These are phyloP conservation scores for Lantana camara DNA, from an alignment of 257 asterid genomes.

Conservation along the genomic window DNA sequence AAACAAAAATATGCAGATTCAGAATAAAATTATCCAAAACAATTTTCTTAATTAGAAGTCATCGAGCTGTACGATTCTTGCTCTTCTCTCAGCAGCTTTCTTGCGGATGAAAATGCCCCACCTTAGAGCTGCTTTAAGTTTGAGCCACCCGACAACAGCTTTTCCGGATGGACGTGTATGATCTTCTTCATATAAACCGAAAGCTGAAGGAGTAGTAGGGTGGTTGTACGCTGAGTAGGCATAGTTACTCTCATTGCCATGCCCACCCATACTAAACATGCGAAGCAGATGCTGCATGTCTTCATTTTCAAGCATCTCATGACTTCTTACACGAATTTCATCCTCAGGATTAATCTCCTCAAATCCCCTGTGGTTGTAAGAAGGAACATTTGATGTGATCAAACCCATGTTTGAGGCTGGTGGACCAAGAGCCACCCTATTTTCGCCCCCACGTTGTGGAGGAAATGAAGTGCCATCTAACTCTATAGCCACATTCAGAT, in stretches of 20 bases:
- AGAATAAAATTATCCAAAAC: too few relatives aligned
- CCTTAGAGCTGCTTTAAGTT: slow-evolving; percentile 93
- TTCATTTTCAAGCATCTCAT: slow-evolving; percentile 90
- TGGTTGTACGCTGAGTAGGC: slow-evolving; percentile 55
- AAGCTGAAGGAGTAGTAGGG: slow-evolving; percentile 56
- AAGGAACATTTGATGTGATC: slow-evolving; percentile 54
- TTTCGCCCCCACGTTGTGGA: slow-evolving; percentile 45
- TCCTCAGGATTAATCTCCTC: slow-evolving; percentile 69
- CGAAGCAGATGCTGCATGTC: slow-evolving; percentile 95
- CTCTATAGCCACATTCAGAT: slow-evolving; percentile 49
- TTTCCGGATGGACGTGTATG: slow-evolving; percentile 86
- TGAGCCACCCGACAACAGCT: slow-evolving; percentile 98
- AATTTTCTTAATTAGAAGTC: slow-evolving; percentile 56
- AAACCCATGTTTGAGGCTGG: slow-evolving; percentile 57
- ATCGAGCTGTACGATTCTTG: slow-evolving; percentile 80
- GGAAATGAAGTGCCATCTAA: slow-evolving; percentile 50
- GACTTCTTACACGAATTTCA: slow-evolving; percentile 84
- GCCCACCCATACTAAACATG: slow-evolving; percentile 71
- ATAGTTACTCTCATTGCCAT: slow-evolving; percentile 52
- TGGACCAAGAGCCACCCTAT: slow-evolving; percentile 63
- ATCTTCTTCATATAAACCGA: slow-evolving; percentile 58
- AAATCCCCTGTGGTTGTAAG: slow-evolving; percentile 51
- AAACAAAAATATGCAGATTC: too few relatives aligned
- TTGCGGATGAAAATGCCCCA: slow-evolving; percentile 96
- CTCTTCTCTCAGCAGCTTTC: slow-evolving; percentile 96